A percentile compares a stretch with the other conserved stretches of the same genome.
These are phyloP conservation scores for Hypoxylon sp. DNA, from an alignment of 2,329 filamentous ascomycete genomes.

Conservation along the genomic window DNA sequence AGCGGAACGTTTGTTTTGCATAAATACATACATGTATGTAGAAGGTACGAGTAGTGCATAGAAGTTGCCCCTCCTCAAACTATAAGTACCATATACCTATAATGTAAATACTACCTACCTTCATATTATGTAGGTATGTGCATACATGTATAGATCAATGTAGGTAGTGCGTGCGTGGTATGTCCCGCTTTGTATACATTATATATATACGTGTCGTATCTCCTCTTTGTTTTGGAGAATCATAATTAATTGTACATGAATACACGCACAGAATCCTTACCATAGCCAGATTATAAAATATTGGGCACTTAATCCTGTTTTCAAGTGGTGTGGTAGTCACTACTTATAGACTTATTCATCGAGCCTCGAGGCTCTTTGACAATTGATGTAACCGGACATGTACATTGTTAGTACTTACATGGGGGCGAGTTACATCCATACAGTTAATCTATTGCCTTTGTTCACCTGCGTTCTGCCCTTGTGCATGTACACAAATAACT, in stretches of 20 bases:
- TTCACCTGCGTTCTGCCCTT: background rate
- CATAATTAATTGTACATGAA: background rate
- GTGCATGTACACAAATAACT: conserved; percentile 13
- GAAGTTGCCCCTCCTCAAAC: background rate
- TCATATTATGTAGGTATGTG: background rate
- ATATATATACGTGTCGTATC: background rate
- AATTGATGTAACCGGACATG: conserved; percentile 5
- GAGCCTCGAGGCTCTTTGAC: conserved; percentile 2
- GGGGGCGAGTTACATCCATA: conserved; percentile 2
- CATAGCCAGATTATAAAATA: background rate
- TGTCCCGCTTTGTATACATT: background rate
- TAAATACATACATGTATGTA: too few species aligned
- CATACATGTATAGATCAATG: background rate
- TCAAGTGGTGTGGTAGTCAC: background rate
- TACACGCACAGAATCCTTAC: background rate
- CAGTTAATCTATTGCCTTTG: conserved; percentile 20
- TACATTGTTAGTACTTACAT: conserved; percentile 1
- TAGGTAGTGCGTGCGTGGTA: background rate
- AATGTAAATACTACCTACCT: background rate
- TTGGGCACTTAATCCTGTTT: background rate
- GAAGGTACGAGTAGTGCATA: too few species aligned
- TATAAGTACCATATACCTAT: too few species aligned
- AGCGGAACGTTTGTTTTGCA: too few species aligned
- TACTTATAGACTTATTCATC: background rate
- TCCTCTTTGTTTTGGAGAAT: background rate